Percentiles rank a stretch among this genome's conserved stretches.
These are phyloP conservation scores for Salix dunnii DNA, from an alignment of 345 rosid species.

Conservation along the genomic window DNA sequence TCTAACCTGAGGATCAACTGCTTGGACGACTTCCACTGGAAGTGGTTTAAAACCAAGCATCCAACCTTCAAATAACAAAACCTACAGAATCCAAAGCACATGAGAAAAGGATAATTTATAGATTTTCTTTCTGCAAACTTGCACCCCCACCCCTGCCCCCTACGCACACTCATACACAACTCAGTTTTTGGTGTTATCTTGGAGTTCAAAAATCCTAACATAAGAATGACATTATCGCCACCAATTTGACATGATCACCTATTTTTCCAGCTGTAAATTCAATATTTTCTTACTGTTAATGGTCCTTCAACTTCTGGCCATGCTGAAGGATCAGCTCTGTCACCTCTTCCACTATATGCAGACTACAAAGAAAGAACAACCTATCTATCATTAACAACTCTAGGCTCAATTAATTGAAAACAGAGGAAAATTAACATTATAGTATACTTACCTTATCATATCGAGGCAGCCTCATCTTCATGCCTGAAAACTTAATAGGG, in stretches of 20 bases:
- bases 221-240: background rate
- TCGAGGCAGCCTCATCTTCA: slow-evolving; percentile 88
- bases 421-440: background rate
- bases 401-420: background rate
- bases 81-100: slow-evolving; percentile 41
- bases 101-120: background rate
- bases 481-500: slow-evolving; percentile 47
- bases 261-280: background rate
- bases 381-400: slow-evolving; percentile 5
- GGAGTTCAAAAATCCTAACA: background rate
- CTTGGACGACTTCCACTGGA: slow-evolving; percentile 54
- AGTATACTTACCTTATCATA: slow-evolving; percentile 69
- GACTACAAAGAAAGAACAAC: slow-evolving; percentile 48
- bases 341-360: slow-evolving; percentile 85
- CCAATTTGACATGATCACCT: background rate
- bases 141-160: background rate
- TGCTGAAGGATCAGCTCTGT: slow-evolving; percentile 70
- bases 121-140: background rate
- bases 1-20: slow-evolving; percentile 84
- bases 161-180: background rate
- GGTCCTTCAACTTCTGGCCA: slow-evolving; percentile 98
- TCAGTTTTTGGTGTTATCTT: background rate
- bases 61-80: slow-evolving; percentile 92
- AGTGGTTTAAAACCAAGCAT: slow-evolving; percentile 93
- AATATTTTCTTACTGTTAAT: slow-evolving; percentile 45